phyloP scores from a whole-genome alignment of 345 rosid genomes.

The Brassica napus region Da-Ae NC_063449.1:10013001-10013500 shows the following conservation, averaged over 20 bases:
- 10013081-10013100: background rate
- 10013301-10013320: background rate
- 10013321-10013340: background rate
- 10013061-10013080: background rate
- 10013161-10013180: background rate
- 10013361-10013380: background rate
- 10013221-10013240: conserved; percentile 33
- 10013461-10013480: background rate
- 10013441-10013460: background rate
- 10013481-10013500: background rate
- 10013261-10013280: background rate
- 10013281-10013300: background rate
- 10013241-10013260: conserved; percentile 11
- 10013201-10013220: conserved; percentile 24
- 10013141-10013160: background rate
- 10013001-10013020: background rate
- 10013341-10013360: background rate
- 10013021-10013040: background rate
- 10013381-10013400: background rate
- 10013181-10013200: conserved; percentile 11
- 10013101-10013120: background rate
- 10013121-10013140: background rate
- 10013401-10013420: background rate
- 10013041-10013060: background rate
- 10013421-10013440: background rate